Evolutionary conservation across 1,284 basidiomycete species (phyloP), one percentile per base, ranked within the genome.

Genomic region (Exobasidium rhododendri): DNA sequence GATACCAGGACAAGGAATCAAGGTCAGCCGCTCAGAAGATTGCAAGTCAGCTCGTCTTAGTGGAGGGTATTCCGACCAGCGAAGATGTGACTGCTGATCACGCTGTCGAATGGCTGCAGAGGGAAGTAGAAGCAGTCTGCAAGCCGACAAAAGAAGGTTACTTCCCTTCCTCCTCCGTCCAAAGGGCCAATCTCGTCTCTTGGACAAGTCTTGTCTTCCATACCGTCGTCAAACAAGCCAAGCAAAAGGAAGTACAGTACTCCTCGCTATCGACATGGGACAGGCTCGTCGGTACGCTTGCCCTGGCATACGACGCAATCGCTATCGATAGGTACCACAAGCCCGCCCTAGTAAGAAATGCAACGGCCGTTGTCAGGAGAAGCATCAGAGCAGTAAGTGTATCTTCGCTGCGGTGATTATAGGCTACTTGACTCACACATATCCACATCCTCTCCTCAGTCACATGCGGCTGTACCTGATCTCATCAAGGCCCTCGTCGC

Each of bases 1-100:
- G 87, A 69, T 92, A 92, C 82, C 81, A 85, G 50, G 91, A 93
- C 76, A 80, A 84, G 1, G 77, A 83, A 56, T 92, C 91, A 1
- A 83, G 88, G 61, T 83, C 86, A 54, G 87, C 87, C 2, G 87
- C 90, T 0, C 86, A 91, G 66, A 80, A 81, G 1, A 84, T 90
- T 35, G 86, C 85, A 0, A 83, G 85, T 73, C 84, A 85, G 50
- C 74, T 92, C 58, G 84, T 90, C 17, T 85, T 86, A 51, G 71
- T 82, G 7, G 10, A 7, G 35, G 17, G 17, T 40, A 17, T 40
- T 7, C 35, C 35, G 17, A 40, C 35, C 10, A 26, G 81, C 80
- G 2, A 73, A 80, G 14, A 77, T 82, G 85, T 85, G 22, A 83
- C 89, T 2, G 80, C 86, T n/a, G 86, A 88, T 68, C 84, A 87